Base-by-base conservation (phyloP, 2,329 filamentous ascomycete genomes). In the Nemania diffusa region DNA sequence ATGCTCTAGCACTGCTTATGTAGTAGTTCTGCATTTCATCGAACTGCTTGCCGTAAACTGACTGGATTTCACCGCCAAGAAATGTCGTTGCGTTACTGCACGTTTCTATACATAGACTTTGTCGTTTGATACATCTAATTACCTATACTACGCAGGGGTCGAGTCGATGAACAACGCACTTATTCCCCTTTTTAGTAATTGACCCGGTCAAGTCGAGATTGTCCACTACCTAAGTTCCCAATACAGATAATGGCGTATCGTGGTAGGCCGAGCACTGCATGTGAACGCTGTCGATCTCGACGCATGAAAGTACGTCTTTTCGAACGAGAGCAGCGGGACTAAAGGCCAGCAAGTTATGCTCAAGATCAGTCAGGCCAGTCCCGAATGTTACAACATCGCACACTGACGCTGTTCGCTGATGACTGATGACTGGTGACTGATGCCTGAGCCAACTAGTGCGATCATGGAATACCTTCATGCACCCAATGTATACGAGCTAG, bases 201-300 rank as follows among this genome's bases (percentile, higher is more conserved):
- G 13, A 3, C 5, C 5, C 11, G 15, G 26, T 8, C 5, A n/a
- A 20, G 3, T 32, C 32, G 9, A 56, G 34, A 56, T n/a, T 56
- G 20, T 5, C 26, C 52, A 40, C 34, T 42, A 42, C 3, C 11
- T 17, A 24, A 46, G 17, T 24, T n/a, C 9, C 34, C 22, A 24
- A 37, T 40, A 42, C 32, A 11, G 6, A 27, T 24, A 40, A 56
- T 56, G 52, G 52, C 34, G 22, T 56, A 56, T 27, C 52, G 52
- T 22, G 52, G 52, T 13, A 56, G 24, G 34, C 52, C 52, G 52
- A 56, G 52, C 17, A 6, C 52, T 26, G 52, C 52, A 17, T 56
- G 52, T 42, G 52, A 56, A 34, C 52, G 52, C 52, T 56, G 52
- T 42, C 52, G 52, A 42, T 56, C 34, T 56, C 52, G 52, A 56